phyloP scores from a whole-genome alignment of 176 grass and related monocot genomes.

The Eragrostis curvula region DNA sequence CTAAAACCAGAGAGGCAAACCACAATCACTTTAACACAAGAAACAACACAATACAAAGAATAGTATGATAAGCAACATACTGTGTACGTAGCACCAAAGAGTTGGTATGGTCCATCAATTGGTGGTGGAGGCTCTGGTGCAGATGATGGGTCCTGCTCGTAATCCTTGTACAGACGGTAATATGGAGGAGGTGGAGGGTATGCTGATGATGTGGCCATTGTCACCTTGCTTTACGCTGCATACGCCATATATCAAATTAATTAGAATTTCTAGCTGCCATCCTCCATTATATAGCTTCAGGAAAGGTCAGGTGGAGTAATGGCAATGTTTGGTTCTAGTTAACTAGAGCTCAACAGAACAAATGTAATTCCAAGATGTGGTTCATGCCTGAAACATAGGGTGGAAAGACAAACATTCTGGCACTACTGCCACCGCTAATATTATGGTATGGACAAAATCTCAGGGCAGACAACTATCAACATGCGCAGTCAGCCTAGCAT shows the following conservation, averaged over 20 bases:
- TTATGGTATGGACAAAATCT: background rate
- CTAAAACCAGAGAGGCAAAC: slow-evolving; percentile 34
- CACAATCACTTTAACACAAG: slow-evolving; percentile 10
- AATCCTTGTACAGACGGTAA: slow-evolving; percentile 88
- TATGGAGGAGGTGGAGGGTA: slow-evolving; percentile 81
- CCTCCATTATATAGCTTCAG: background rate
- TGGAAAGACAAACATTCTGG: background rate
- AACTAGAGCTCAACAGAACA: background rate
- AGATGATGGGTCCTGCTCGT: slow-evolving; percentile 62
- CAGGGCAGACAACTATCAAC: background rate
- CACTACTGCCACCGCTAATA: background rate
- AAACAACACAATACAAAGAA: background rate
- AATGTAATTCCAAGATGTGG: background rate
- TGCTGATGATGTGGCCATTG: slow-evolving; percentile 70
- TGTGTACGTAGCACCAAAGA: slow-evolving; percentile 70
- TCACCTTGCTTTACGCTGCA: slow-evolving; percentile 27
- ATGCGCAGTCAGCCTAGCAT: too few relatives aligned
- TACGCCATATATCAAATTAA: background rate
- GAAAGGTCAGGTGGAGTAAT: background rate
- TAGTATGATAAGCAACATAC: slow-evolving; percentile 44
- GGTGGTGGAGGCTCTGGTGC: slow-evolving; percentile 69
- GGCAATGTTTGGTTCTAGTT: slow-evolving; percentile 14
- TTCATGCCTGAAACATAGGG: background rate
- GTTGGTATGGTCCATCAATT: slow-evolving; percentile 55
- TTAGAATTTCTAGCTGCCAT: background rate